Percentiles rank a stretch among this genome's conserved stretches.
Conservation (phyloP, 1,284 basidiomycete genomes). For the Ganoderma leucocontextum region DNA sequence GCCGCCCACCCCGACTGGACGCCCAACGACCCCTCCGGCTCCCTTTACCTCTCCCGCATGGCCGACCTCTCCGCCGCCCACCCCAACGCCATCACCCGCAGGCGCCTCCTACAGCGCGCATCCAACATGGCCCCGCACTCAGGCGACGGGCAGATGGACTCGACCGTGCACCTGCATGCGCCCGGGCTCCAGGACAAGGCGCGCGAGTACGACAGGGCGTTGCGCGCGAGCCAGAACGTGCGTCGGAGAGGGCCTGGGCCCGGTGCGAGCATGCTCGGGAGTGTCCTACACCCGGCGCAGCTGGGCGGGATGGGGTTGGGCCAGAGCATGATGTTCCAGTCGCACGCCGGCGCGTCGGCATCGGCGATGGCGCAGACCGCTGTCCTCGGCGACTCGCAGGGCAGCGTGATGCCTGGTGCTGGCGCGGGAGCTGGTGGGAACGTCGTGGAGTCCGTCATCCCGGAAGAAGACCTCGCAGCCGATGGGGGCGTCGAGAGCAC, state of each 20-base stretch:
- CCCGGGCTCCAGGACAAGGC: slow-evolving; percentile 60
- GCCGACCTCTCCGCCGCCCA: slow-evolving; percentile 68
- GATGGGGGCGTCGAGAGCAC: slow-evolving; percentile 67
- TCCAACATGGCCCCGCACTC: slow-evolving; percentile 16
- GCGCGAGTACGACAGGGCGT: slow-evolving; percentile 77
- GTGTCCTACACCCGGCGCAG: slow-evolving; percentile 38
- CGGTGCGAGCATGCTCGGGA: slow-evolving; percentile 46
- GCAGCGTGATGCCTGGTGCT: slow-evolving; percentile 48
- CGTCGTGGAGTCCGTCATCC: slow-evolving; percentile 41
- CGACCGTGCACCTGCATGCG: slow-evolving; percentile 41
- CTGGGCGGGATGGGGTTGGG: slow-evolving; percentile 45
- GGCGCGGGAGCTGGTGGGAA: slow-evolving; percentile 17
- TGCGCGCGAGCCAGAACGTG: slow-evolving; percentile 68
- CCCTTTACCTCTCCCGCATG: slow-evolving; percentile 85
- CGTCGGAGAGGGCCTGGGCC: slow-evolving; percentile 53
- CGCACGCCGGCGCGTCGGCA: slow-evolving; percentile 43
- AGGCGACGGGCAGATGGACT: slow-evolving; percentile 27
- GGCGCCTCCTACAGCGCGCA: slow-evolving; percentile 35
- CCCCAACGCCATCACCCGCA: slow-evolving; percentile 39
- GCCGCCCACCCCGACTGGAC: slow-evolving; percentile 96
- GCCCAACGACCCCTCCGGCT: slow-evolving; percentile 86
- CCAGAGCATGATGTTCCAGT: slow-evolving; percentile 44
- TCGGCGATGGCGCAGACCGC: slow-evolving; percentile 68
- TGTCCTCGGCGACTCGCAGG: slow-evolving; percentile 76
- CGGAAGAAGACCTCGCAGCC: slow-evolving; percentile 54